Conservation (phyloP, 106 monocot genomes). For the Amphibolis antarctica region DNA sequence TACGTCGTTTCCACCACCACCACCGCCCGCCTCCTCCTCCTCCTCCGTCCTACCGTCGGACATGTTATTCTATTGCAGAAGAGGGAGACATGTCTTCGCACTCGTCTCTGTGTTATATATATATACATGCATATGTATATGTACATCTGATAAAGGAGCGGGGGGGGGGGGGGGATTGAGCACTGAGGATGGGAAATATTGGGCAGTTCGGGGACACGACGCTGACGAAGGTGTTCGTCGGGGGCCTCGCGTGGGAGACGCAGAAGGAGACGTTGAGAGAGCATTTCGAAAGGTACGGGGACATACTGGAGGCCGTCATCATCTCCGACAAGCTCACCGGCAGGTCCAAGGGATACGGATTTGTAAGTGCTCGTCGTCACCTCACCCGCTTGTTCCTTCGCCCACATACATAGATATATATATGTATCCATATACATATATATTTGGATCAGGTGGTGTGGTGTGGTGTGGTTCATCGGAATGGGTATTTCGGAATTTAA, state of each 20-base stretch:
- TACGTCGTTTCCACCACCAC: neutral
- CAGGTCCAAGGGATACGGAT: slow-evolving; percentile 28
- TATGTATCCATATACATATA: no score
- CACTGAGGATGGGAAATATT: slow-evolving; percentile 1
- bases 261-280: slow-evolving; percentile 19
- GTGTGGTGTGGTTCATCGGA: neutral
- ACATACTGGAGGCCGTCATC: slow-evolving; percentile 25
- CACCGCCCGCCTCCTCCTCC: neutral
- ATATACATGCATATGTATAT: neutral
- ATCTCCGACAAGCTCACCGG: slow-evolving; percentile 28
- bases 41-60: neutral
- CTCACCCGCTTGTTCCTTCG: neutral
- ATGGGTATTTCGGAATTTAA: neutral
- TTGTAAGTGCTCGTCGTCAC: slow-evolving; percentile 9
- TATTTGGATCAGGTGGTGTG: neutral
- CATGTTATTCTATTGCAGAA: no score
- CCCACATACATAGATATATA: neutral
- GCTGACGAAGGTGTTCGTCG: slow-evolving; percentile 30
- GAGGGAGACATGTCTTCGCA: neutral
- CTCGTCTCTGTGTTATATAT: neutral
- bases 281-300: slow-evolving; percentile 27
- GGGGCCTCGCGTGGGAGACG: slow-evolving; percentile 26
- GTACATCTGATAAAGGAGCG: neutral
- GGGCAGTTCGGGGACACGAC: slow-evolving; percentile 17
- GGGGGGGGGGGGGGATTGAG: neutral